Evolutionary conservation across 441 rosid species (phyloP).

Genomic region (Corymbia citriodora): DNA sequence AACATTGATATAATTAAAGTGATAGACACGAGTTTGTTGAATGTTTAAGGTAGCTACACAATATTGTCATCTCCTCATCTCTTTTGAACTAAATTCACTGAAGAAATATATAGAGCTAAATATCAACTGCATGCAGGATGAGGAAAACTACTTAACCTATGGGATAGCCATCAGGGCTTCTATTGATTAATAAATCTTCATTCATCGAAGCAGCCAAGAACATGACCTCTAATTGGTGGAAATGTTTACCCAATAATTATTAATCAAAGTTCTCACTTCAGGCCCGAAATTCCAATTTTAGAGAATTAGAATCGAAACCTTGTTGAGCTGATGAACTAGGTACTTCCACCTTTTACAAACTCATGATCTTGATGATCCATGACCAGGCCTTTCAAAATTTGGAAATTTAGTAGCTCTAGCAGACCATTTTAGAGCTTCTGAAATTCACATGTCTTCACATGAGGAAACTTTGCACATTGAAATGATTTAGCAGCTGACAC

Average conservation of each 20-base stretch:
- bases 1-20: neutral
- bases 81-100: neutral
- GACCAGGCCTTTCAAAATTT: neutral
- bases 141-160: neutral
- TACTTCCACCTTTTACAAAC: neutral
- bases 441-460: neutral
- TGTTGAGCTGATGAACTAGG: neutral
- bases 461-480: neutral
- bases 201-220: neutral
- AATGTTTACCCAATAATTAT: neutral
- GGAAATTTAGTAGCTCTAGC: neutral
- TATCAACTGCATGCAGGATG: neutral
- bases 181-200: neutral
- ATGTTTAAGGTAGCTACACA: neutral
- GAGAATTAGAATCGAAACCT: neutral
- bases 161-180: neutral
- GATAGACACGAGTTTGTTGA: neutral
- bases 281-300: neutral
- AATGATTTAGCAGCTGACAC: neutral
- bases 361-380: neutral
- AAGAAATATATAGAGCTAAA: neutral
- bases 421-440: neutral
- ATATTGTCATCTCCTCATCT: neutral
- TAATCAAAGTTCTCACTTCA: neutral
- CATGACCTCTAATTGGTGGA: neutral